phyloP scores from a whole-genome alignment of 2,329 filamentous ascomycete genomes.

The Clarireedia paspali region DNA sequence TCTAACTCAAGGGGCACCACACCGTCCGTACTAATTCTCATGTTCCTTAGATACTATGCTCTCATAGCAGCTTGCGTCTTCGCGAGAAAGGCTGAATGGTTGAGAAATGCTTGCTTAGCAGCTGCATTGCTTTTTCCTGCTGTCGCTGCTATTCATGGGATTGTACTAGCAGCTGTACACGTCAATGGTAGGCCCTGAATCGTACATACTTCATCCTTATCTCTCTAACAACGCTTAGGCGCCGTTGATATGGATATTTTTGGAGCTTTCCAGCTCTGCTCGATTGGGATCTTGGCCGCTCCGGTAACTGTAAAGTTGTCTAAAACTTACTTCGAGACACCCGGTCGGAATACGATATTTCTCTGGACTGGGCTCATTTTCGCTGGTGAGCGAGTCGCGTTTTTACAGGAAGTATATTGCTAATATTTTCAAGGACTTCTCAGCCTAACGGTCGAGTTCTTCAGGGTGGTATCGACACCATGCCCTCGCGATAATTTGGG shows the following conservation, averaged over 20 bases:
- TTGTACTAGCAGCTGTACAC: slow-evolving; percentile 53
- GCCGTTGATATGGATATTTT: slow-evolving; percentile 63
- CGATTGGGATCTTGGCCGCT: slow-evolving; percentile 57
- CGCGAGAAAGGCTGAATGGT: slow-evolving; percentile 53
- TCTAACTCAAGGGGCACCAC: not conserved
- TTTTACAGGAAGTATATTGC: slow-evolving; percentile 2
- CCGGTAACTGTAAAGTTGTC: slow-evolving; percentile 55
- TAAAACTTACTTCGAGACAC: slow-evolving; percentile 55
- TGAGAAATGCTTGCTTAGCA: slow-evolving; percentile 55
- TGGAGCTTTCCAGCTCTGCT: slow-evolving; percentile 59
- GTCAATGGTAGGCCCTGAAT: slow-evolving; percentile 40
- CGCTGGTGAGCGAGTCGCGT: slow-evolving; percentile 37
- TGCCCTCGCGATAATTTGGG: slow-evolving; percentile 38
- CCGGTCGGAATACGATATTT: slow-evolving; percentile 59
- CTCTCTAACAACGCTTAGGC: slow-evolving; percentile 31
- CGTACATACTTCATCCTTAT: not conserved
- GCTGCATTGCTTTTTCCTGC: slow-evolving; percentile 56
- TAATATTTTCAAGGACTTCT: slow-evolving; percentile 39
- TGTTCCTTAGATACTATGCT: slow-evolving; percentile 47
- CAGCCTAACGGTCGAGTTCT: slow-evolving; percentile 58
- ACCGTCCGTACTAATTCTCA: not conserved
- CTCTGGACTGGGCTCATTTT: slow-evolving; percentile 56
- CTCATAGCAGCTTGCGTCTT: slow-evolving; percentile 56
- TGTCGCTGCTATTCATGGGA: slow-evolving; percentile 55
- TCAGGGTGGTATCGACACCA: slow-evolving; percentile 38